phyloP scores from a whole-genome alignment of 202 grass and related monocot genomes.

The Alloteropsis angusta region DNA sequence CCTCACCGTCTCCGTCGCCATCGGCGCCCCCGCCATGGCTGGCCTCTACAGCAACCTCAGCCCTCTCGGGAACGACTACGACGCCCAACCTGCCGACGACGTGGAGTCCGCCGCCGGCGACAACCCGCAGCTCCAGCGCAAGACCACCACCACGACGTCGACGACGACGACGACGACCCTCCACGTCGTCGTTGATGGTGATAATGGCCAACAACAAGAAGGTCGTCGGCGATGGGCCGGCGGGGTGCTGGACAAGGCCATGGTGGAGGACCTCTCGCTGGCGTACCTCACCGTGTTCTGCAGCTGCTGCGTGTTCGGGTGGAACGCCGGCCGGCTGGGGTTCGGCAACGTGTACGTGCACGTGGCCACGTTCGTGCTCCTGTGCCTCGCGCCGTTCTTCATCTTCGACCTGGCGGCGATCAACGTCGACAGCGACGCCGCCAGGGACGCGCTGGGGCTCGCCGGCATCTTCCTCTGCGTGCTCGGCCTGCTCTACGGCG shows the following conservation, averaged over 20 bases:
- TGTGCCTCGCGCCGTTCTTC: constrained; percentile 74
- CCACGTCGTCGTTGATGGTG: no score
- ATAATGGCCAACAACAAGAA: not conserved
- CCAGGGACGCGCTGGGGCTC: constrained; percentile 38
- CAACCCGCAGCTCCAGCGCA: constrained; percentile 1
- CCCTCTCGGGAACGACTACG: constrained; percentile 67
- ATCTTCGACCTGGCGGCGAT: constrained; percentile 76
- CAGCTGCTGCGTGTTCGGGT: constrained; percentile 84
- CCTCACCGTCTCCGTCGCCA: constrained; percentile 40
- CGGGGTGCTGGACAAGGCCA: constrained; percentile 35
- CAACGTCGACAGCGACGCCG: constrained; percentile 46
- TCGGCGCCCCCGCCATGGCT: constrained; percentile 44
- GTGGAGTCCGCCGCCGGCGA: constrained; percentile 25
- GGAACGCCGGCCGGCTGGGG: constrained; percentile 60
- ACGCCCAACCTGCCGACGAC: constrained; percentile 19
- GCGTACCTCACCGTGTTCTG: constrained; percentile 62
- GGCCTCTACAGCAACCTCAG: constrained; percentile 61
- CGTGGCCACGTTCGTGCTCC: constrained; percentile 53
- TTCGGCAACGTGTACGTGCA: constrained; percentile 83
- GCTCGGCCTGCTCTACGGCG: constrained; percentile 67
- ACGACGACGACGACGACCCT: constrained; percentile 3
- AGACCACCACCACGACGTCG: no score
- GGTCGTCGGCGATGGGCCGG: constrained; percentile 29
- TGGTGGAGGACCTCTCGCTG: constrained; percentile 72
- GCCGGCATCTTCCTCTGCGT: constrained; percentile 52